Conservation (phyloP, 768 basidiomycete species). For the Pisolithus tinctorius region DNA sequence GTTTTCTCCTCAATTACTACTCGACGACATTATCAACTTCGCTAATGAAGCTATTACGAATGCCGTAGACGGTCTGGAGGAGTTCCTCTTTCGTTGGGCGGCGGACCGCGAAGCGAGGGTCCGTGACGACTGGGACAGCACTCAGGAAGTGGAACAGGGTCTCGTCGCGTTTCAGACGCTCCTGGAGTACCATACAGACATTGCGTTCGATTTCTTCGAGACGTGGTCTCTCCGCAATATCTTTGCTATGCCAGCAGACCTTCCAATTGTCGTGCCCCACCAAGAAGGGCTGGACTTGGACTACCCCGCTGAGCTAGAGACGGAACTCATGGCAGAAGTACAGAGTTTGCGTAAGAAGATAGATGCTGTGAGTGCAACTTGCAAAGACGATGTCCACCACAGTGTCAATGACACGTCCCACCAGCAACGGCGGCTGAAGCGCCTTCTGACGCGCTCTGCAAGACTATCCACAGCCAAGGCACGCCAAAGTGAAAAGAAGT, state of each 20-base stretch:
- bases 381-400: conserved; percentile 3
- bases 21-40: conserved; percentile 83
- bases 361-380: conserved; percentile 52
- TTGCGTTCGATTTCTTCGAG: conserved; percentile 90
- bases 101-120: conserved; percentile 50
- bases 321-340: conserved; percentile 59
- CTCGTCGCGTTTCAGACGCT: conserved; percentile 83
- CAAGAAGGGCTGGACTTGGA: conserved; percentile 68
- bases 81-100: conserved; percentile 68
- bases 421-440: conserved; percentile 63
- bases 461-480: conserved; percentile 41
- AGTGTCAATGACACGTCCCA: conserved; percentile 1
- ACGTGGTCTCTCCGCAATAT: conserved; percentile 86
- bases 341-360: conserved; percentile 60
- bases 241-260: conserved; percentile 64
- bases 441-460: conserved; percentile 48
- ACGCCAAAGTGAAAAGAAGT: conserved; percentile 38
- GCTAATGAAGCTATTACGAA: conserved; percentile 75
- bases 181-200: conserved; percentile 81
- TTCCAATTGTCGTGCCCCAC: conserved; percentile 70
- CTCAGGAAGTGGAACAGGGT: conserved; percentile 71
- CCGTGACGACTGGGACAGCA: conserved; percentile 48
- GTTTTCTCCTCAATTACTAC: conserved; percentile 76
- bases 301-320: conserved; percentile 48
- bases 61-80: conserved; percentile 74